These are phyloP conservation scores for Globisporangium acanthophoron DNA, from an alignment of 352 stramenopile species.

Conservation along the genomic window DNA sequence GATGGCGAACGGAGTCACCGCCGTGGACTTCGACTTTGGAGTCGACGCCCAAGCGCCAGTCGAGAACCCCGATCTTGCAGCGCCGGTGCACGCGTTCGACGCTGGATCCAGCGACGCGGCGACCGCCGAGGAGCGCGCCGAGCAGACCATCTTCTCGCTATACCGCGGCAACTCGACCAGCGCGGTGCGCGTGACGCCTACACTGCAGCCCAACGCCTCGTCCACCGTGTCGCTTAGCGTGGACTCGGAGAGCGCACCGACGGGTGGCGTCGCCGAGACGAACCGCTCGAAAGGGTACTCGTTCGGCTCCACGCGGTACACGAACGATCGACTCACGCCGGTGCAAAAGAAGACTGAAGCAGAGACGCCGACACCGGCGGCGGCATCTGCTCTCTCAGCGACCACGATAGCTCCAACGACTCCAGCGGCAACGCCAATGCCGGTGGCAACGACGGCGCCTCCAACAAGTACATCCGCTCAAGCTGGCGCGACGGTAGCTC, in stretches of 20 bases:
- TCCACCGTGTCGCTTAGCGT: background rate
- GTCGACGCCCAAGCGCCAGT: background rate
- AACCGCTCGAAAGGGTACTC: constrained; percentile 5
- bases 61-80: background rate
- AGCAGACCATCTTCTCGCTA: constrained; percentile 9
- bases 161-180: constrained; percentile 9
- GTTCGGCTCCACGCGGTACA: constrained; percentile 8
- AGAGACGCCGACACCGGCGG: background rate
- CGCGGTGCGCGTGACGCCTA: constrained; percentile 4
- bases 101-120: background rate
- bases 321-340: constrained; percentile 8
- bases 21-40: background rate
- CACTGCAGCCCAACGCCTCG: constrained; percentile 1
- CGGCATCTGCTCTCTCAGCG: background rate
- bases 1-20: no score
- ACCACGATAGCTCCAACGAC: background rate
- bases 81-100: constrained; percentile 4
- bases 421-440: background rate
- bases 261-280: background rate
- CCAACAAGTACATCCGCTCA: background rate
- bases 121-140: constrained; percentile 1
- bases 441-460: background rate
- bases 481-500: background rate
- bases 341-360: constrained; percentile 7
- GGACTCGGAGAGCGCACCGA: constrained; percentile 2